phyloP scores from a whole-genome alignment of 179 eudicot species.

The Drosera spatulata region DNA sequence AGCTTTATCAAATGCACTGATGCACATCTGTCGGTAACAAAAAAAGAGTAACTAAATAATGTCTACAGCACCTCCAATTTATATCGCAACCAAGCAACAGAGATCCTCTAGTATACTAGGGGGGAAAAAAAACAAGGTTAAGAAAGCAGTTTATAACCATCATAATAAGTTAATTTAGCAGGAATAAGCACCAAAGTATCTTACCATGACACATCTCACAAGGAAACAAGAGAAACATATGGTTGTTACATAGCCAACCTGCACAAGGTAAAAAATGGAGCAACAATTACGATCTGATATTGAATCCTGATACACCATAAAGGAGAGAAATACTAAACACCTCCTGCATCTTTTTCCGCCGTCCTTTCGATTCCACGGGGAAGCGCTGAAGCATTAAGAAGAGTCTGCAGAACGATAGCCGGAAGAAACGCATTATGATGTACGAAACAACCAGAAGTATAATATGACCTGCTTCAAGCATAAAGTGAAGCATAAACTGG shows the following conservation, averaged over 20 bases:
- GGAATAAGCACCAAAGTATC: slow-evolving; percentile 9
- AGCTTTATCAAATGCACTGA: slow-evolving; percentile 78
- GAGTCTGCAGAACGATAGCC: slow-evolving; percentile 38
- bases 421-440: background rate
- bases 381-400: slow-evolving; percentile 85
- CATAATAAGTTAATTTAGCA: background rate
- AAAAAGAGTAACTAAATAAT: background rate
- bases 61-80: background rate
- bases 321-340: slow-evolving; percentile 18
- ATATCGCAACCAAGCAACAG: background rate
- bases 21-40: slow-evolving; percentile 60
- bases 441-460: too few species aligned
- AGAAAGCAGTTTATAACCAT: too few species aligned
- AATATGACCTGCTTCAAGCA: too few species aligned
- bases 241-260: slow-evolving; percentile 98
- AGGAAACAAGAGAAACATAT: slow-evolving; percentile 92
- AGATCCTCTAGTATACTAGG: background rate
- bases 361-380: slow-evolving; percentile 90
- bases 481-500: too few species aligned
- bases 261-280: slow-evolving; percentile 10
- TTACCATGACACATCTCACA: slow-evolving; percentile 84
- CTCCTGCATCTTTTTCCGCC: slow-evolving; percentile 93
- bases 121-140: too few species aligned
- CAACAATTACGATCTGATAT: background rate
- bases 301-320: background rate